A percentile compares a stretch with the other conserved stretches of the same genome.
These are phyloP conservation scores for Typha latifolia DNA, from an alignment of 176 grass and related monocot species.

Conservation along the genomic window DNA sequence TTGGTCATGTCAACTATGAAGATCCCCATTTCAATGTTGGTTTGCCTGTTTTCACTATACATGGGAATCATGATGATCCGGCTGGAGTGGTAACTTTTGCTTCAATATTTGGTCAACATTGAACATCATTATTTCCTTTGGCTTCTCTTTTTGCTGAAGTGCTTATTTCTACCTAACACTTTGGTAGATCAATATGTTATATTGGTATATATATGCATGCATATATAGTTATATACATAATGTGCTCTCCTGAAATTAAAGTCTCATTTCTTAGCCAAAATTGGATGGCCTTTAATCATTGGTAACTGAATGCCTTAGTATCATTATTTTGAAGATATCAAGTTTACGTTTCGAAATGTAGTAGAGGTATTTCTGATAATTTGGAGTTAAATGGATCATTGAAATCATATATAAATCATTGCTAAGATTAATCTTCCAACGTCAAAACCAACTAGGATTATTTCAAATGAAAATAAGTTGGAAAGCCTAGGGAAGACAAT, in stretches of 20 bases:
- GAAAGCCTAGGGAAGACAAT: too few species aligned
- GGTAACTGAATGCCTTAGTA: background rate
- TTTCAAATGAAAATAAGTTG: too few species aligned
- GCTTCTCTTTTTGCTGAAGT: background rate
- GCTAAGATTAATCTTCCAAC: too few species aligned
- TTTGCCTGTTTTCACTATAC: slow-evolving; percentile 79
- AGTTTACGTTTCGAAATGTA: too few species aligned
- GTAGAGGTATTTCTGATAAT: too few species aligned
- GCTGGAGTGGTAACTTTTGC: slow-evolving; percentile 52
- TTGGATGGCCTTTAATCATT: background rate
- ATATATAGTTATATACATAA: background rate
- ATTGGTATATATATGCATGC: background rate
- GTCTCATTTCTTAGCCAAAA: background rate
- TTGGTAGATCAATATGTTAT: background rate
- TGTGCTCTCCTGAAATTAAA: background rate
- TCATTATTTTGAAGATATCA: too few species aligned
- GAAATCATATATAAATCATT: too few species aligned
- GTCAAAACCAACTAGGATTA: too few species aligned
- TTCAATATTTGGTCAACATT: background rate
- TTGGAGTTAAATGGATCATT: too few species aligned
- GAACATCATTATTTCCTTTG: background rate
- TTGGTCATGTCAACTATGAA: slow-evolving; percentile 71
- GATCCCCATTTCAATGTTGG: slow-evolving; percentile 72
- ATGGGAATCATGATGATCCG: slow-evolving; percentile 80
- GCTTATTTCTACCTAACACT: slow-evolving; percentile 3